phyloP scores from a whole-genome alignment of 306 rosid genomes.

The Rosa persica region DNA sequence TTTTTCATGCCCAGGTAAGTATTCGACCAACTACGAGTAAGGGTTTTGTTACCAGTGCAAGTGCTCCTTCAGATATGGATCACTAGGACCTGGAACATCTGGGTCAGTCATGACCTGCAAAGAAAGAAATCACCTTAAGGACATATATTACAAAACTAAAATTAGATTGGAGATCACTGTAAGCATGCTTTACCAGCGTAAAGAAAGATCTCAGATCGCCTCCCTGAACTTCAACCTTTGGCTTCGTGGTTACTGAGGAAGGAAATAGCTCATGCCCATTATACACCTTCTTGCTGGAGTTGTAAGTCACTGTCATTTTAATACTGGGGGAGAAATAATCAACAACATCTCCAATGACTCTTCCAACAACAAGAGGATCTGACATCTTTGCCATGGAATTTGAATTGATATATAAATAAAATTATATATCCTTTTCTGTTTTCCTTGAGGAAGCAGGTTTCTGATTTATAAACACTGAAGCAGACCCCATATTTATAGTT shows the following conservation, averaged over 20 bases:
- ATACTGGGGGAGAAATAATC: constrained; percentile 56
- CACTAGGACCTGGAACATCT: constrained; percentile 98
- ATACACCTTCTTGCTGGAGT: constrained; percentile 56
- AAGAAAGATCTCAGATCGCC: constrained; percentile 86
- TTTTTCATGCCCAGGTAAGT: not conserved
- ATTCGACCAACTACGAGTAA: not conserved
- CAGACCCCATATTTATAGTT: constrained; percentile 50
- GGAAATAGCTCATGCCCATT: constrained; percentile 85
- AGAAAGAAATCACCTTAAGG: not conserved
- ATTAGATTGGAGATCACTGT: not conserved
- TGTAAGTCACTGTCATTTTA: constrained; percentile 53
- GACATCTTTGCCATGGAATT: constrained; percentile 31
- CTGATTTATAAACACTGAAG: constrained; percentile 7
- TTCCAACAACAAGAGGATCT: constrained; percentile 70
- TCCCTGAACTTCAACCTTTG: constrained; percentile 83
- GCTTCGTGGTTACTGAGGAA: constrained; percentile 53
- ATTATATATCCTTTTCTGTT: not conserved
- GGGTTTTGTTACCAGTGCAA: constrained; percentile 63
- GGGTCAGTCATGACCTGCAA: constrained; percentile 85
- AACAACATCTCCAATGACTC: constrained; percentile 85
- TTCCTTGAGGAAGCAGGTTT: constrained; percentile 21
- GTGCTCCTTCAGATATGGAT: constrained; percentile 86
- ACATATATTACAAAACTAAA: not conserved
- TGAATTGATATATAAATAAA: not conserved
- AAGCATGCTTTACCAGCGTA: constrained; percentile 56